phyloP scores from a whole-genome alignment of 768 basidiomycete species.

The Hemileccinum impolitum region DNA sequence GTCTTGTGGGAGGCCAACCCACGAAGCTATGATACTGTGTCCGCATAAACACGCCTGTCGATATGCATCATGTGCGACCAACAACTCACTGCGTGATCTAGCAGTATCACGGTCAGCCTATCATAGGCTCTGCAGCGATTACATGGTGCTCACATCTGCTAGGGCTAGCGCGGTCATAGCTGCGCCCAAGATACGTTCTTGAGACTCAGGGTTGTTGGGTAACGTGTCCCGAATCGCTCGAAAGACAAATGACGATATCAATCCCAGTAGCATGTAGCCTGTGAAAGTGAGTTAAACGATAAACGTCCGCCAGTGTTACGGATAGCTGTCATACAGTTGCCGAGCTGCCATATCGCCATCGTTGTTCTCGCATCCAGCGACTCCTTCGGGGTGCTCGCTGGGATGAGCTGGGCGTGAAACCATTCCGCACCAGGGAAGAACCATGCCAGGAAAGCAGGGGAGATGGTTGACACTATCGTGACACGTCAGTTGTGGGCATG shows the following conservation, averaged over 20 bases:
- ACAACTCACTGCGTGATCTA: conserved; percentile 61
- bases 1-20: conserved; percentile 54
- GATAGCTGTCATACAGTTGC: conserved; percentile 48
- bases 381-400: conserved; percentile 29
- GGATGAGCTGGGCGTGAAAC: conserved; percentile 67
- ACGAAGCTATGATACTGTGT: conserved; percentile 54
- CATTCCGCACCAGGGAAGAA: conserved; percentile 57
- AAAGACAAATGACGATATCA: conserved; percentile 65
- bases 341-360: conserved; percentile 67
- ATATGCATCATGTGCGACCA: not conserved
- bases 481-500: conserved; percentile 14
- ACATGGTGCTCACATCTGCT: conserved; percentile 55
- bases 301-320: not conserved
- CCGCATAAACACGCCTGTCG: conserved; percentile 3
- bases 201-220: conserved; percentile 51
- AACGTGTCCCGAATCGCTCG: conserved; percentile 63
- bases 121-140: not conserved
- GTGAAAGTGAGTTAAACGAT: not conserved
- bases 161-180: conserved; percentile 60
- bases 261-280: conserved; percentile 64
- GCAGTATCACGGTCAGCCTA: not conserved
- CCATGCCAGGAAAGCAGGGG: conserved; percentile 51
- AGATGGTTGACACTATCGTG: conserved; percentile 45
- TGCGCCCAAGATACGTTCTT: conserved; percentile 67
- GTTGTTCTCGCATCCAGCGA: conserved; percentile 47